A percentile compares a stretch with the other conserved stretches of the same genome.
phyloP scores from a whole-genome alignment of 2,329 filamentous ascomycete genomes.

The Delphinella strobiligena region DNA sequence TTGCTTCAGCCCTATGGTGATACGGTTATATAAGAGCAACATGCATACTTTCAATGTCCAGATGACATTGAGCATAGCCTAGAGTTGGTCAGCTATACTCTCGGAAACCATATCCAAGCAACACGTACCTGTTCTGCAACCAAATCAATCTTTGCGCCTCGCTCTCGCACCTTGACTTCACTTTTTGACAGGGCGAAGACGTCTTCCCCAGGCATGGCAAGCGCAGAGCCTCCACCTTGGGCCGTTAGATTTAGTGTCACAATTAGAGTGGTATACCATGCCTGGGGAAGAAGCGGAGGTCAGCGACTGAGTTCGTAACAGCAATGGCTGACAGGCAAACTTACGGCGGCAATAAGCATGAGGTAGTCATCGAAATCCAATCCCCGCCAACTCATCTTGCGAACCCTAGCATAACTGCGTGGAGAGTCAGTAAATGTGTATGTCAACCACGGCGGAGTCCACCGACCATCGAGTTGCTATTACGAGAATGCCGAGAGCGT shows the following conservation, averaged over 20 bases:
- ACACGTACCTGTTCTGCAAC: slow-evolving; percentile 29
- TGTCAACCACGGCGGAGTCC: neutral
- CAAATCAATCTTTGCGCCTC: slow-evolving; percentile 33
- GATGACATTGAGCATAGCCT: slow-evolving; percentile 44
- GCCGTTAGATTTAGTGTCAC: slow-evolving; percentile 30
- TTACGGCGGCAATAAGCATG: slow-evolving; percentile 33
- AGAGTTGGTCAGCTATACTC: neutral
- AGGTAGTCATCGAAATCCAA: slow-evolving; percentile 47
- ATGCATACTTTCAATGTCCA: slow-evolving; percentile 47
- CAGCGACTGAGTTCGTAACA: neutral
- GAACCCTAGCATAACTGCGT: slow-evolving; percentile 8
- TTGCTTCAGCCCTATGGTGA: slow-evolving; percentile 14
- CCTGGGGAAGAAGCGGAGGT: slow-evolving; percentile 25
- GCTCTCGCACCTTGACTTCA: slow-evolving; percentile 25
- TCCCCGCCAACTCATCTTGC: slow-evolving; percentile 21
- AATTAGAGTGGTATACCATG: slow-evolving; percentile 29
- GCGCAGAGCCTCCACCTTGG: slow-evolving; percentile 30
- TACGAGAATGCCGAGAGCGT: slow-evolving; percentile 8
- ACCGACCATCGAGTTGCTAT: slow-evolving; percentile 9
- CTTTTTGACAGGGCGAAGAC: slow-evolving; percentile 21
- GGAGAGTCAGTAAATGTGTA: slow-evolving; percentile 3
- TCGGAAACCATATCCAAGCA: neutral
- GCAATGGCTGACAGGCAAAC: neutral
- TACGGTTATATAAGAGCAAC: slow-evolving; percentile 44
- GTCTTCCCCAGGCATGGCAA: slow-evolving; percentile 19